Evolutionary conservation across 2,329 filamentous ascomycete species (phyloP), one percentile per base, ranked within the genome.

Genomic region (Aspergillus thermomutatus): DNA sequence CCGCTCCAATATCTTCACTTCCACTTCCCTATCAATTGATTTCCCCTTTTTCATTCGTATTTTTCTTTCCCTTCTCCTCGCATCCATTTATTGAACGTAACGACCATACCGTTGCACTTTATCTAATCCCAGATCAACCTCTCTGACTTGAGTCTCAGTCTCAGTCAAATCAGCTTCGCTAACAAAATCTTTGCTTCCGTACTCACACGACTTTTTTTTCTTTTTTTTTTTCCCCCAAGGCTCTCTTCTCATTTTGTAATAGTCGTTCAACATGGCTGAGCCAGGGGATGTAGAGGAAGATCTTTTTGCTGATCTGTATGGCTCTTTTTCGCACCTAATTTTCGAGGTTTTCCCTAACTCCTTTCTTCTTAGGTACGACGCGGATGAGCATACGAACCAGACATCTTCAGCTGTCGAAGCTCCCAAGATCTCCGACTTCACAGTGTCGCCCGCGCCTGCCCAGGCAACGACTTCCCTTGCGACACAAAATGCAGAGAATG

Each of bases 221-320:
- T 46, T 52, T 50, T 34, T 26, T 50, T 25, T 50, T 34, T 3
- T n/a, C 47, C 41, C 28, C 14, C 14, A 21, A 26, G 19, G 41
- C 21, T 41, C 8, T 14, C 25, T 46, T 26, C 26, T 17, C 4
- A 23, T 23, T 27, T 46, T 26, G 21, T 26, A 25, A 46, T 14
- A 46, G 25, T n/a, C 9, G 50, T 14, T 57, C 73, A 82, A 50
- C 67, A 94, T 93, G 90, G 86, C 90, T 49, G 91, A 94, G 69
- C 80, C 83, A 53, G 90, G 92, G 70, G 90, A 90, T 65, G 87
- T 91, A 65, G 92, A 96, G 66, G 92, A 96, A 70, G 92, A 96
- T 82, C 89, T 96, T 77, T 96, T 96, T 76, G 92, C 92, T 68
- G 92, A 96, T 78, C 85, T 96, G 92, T 96, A 81, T 78, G 91